Evolutionary conservation across 495 filamentous ascomycete genomes (phyloP), one percentile per base, ranked within the genome.

Genomic region (Terfezia boudieri): DNA sequence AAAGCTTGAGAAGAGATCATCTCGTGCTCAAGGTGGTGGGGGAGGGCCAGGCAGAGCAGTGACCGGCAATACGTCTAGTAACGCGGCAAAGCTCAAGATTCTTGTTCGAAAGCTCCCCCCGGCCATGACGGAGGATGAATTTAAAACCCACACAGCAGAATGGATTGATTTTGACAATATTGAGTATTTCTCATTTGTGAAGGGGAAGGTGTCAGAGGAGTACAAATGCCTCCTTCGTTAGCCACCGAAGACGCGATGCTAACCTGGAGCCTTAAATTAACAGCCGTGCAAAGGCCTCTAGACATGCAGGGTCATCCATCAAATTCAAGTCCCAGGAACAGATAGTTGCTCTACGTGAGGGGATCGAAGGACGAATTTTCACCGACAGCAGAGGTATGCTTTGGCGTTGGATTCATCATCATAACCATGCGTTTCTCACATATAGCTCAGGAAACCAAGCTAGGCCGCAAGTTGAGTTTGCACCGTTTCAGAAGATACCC

Each of bases 201-300:
- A 77, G 32, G 90, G 90, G 60, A 92, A 93, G 62, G 71, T 88
- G 23, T 90, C 89, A 4, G 83, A 83, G 62, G 86, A 96, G 88
- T 94, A 64, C 63, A 74, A 68, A n/a, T 36, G 48, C 32, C 16
- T 20, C 20, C 49, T 9, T 37, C 37, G 12, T 22, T 36, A 22
- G 36, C 38, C 12, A 32, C 26, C 8, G 3, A 11, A n/a, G 36
- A 7, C 23, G 23, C 5, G 11, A 32, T 50, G 37, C 5, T 53
- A 56, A 51, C 0, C 11, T 6, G 16, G 36, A 53, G 22, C 46
- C 37, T 53, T 56, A 17, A 53, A 14, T 1, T 20, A 37, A 17
- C 20, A 65, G 63, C 51, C 62, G 59, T 37, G 52, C 52, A 4
- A 51, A 56, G 11, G 22, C 49, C n/a, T 22, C 55, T 12, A 53